These are phyloP conservation scores for Colletotrichum liriopes DNA, from an alignment of 2,329 filamentous ascomycete genomes.

Conservation along the genomic window DNA sequence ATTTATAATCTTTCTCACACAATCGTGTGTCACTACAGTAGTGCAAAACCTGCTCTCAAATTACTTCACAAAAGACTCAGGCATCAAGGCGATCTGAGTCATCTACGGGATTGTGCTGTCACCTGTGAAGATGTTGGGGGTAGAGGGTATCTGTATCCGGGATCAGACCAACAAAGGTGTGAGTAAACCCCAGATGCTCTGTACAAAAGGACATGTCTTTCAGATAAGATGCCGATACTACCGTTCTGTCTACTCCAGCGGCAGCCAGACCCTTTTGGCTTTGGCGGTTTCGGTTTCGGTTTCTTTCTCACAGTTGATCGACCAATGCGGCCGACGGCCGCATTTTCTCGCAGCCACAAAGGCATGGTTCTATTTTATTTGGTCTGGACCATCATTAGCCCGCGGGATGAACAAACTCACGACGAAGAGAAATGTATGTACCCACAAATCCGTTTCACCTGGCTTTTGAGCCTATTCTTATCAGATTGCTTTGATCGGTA, in stretches of 20 bases:
- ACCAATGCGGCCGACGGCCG: constrained; percentile 9
- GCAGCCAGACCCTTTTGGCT: not conserved
- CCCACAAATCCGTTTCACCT: constrained; percentile 6
- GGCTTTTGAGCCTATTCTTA: not conserved
- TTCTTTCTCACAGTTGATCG: not conserved
- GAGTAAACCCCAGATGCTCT: not conserved
- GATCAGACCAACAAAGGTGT: not conserved
- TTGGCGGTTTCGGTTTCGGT: not conserved
- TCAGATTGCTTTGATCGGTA: constrained; percentile 1
- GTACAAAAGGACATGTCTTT: not conserved
- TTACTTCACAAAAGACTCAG: not conserved
- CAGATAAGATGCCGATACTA: fast-evolving
- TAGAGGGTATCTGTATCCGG: not conserved
- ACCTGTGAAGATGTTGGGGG: too few relatives aligned
- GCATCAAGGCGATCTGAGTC: too few relatives aligned
- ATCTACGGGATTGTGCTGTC: too few relatives aligned
- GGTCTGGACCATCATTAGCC: constrained; percentile 20
- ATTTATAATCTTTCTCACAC: not conserved
- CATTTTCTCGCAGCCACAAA: constrained; percentile 13
- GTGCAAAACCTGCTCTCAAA: not conserved
- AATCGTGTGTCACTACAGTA: not conserved
- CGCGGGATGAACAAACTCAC: not conserved
- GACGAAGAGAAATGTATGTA: not conserved
- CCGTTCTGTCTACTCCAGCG: not conserved
- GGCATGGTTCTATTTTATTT: constrained; percentile 1